These are phyloP conservation scores for Scolecobasidium constrictum DNA, from an alignment of 2,329 filamentous ascomycete species.

Conservation along the genomic window DNA sequence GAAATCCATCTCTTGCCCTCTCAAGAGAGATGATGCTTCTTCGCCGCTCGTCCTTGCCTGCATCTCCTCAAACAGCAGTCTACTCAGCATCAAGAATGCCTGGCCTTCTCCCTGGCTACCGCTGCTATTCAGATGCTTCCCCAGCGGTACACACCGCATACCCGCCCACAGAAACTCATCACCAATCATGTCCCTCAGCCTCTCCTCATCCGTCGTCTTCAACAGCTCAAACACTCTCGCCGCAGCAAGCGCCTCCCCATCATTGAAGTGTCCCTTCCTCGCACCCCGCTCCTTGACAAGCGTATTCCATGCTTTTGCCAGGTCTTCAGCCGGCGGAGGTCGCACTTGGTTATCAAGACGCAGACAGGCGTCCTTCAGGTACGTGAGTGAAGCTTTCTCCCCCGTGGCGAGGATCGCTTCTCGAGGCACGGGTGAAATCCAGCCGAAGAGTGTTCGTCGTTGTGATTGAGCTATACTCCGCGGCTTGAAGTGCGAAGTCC, in stretches of 20 bases:
- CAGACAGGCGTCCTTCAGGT: slow-evolving; percentile 3
- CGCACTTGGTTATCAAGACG: neutral
- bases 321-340: neutral
- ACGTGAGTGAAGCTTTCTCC: neutral
- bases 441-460: slow-evolving; percentile 49
- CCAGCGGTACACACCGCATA: neutral
- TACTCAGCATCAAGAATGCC: neutral
- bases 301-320: slow-evolving; percentile 3
- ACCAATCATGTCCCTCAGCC: neutral
- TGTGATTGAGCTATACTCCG: slow-evolving; percentile 22
- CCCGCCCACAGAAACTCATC: neutral
- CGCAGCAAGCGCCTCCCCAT: slow-evolving; percentile 54
- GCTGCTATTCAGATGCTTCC: neutral
- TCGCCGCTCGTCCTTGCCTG: neutral
- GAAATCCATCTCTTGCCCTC: neutral
- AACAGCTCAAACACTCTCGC: slow-evolving; percentile 40
- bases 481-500: slow-evolving; percentile 19
- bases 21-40: neutral
- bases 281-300: slow-evolving; percentile 47
- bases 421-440: slow-evolving; percentile 26
- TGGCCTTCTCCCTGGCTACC: neutral
- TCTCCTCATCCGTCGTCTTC: neutral
- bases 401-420: neutral
- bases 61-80: neutral
- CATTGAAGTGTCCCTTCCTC: slow-evolving; percentile 43